Conservation (phyloP, 352 stramenopile species). For the Pythium rhizo-oryzae region DNA sequence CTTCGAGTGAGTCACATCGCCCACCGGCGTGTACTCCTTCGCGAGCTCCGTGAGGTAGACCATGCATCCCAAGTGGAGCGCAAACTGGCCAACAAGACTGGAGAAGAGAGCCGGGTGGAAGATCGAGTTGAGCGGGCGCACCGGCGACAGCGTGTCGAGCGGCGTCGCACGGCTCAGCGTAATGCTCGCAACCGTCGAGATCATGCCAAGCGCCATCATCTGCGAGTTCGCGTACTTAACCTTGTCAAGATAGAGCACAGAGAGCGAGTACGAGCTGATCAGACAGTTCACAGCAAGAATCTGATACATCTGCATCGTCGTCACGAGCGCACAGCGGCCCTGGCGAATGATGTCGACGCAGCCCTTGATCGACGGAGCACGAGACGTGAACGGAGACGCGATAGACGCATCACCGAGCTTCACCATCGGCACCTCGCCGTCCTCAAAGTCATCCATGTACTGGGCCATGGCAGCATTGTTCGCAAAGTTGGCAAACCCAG, state of each 20-base stretch:
- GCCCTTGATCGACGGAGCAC: constrained; percentile 90
- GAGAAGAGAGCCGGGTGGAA: constrained; percentile 94
- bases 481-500: constrained; percentile 86
- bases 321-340: constrained; percentile 98
- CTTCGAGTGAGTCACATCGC: constrained; percentile 71
- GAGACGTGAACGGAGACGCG: constrained; percentile 98
- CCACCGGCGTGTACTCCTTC: constrained; percentile 88
- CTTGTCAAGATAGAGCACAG: constrained; percentile 97
- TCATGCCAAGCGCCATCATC: constrained; percentile 89
- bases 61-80: constrained; percentile 95
- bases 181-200: constrained; percentile 84
- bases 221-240: constrained; percentile 99
- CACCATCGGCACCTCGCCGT: constrained; percentile 95
- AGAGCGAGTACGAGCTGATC: constrained; percentile 98
- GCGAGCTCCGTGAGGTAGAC: constrained; percentile 91
- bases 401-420: constrained; percentile 99
- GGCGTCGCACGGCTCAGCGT: constrained; percentile 93
- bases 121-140: constrained; percentile 94
- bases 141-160: constrained; percentile 91
- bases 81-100: constrained; percentile 96
- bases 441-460: constrained; percentile 92
- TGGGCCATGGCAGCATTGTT: constrained; percentile 87
- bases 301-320: constrained; percentile 99
- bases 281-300: constrained; percentile 99
- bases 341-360: constrained; percentile 98